Base-by-base conservation (phyloP, 2,329 filamentous ascomycete genomes). In the Penicillium italicum region DNA sequence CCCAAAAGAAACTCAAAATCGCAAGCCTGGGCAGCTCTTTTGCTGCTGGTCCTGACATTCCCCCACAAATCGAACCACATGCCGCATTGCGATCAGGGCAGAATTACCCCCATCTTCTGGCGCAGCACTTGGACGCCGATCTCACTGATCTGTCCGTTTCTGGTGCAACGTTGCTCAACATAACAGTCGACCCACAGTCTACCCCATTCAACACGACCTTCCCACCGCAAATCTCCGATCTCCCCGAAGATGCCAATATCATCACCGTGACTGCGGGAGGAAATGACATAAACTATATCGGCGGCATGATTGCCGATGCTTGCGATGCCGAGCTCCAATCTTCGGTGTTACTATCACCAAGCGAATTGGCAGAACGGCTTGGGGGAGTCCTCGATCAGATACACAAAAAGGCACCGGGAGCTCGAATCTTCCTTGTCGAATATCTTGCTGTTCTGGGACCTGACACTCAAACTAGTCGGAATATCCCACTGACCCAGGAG, bases 281-380 rank as follows among this genome's bases (percentile, higher is more conserved):
- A 14, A 61, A 61, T 33, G 57, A 60, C 26, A 51, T 61, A 31
- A 55, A 54, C n/a, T 61, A 61, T 28, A 61, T 61, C 14, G 57
- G 57, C 11, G 48, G 53, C 37, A 60, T 61, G 47, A 53, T 61
- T 0, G 48, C 42, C 12, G 59, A 61, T 31, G 52, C 55, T 37
- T 53, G 38, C n/a, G 28, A 31, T 10, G 48, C 45, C 1, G 50
- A 47, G 30, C 33, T 44, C 4, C 41, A 47, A 31, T 28, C 24
- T 5, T n/a, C 41, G 12, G n/a, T 22, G 1, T 31, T 49, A 14
- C 22, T 60, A n/a, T 42, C 57, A 11, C 45, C 41, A 7, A 47
- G 40, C 24, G 34, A 51, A 47, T 43, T 61, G 37, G 33, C 49
- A 11, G 28, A 54, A 24, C 37, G 57, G 26, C 16, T 61, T 11